Base-by-base conservation (phyloP, 495 filamentous ascomycete species). In the Talaromyces proteolyticus region DNA sequence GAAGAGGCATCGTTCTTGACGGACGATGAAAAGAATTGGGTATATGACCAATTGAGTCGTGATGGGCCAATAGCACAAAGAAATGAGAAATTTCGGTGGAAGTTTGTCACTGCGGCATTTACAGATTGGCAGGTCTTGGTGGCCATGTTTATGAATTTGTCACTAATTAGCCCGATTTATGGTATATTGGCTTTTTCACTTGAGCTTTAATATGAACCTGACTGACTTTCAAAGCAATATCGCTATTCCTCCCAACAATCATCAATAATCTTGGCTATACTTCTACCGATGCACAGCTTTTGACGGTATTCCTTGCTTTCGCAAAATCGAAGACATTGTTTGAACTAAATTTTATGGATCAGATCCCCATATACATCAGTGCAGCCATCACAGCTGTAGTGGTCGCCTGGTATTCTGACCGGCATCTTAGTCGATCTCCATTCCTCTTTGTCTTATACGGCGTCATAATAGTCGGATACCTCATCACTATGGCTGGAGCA, bases 181-280 rank as follows among this genome's bases (percentile, higher is more conserved):
- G 62, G 69, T 18, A n/a, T n/a, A n/a, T n/a, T n/a, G n/a, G n/a
- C n/a, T n/a, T n/a, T n/a, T 65, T 68, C 0, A 66, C 66, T 0
- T 80, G 77, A 56, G 80, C 81, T 8, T 8, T 34, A 12, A n/a
- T n/a, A n/a, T n/a, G n/a, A n/a, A n/a, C n/a, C n/a, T n/a, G n/a
- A n/a, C n/a, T n/a, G n/a, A n/a, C n/a, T n/a, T n/a, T n/a, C n/a
- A n/a, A n/a, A n/a, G n/a, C n/a, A n/a, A n/a, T n/a, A n/a, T n/a
- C n/a, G n/a, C n/a, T n/a, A n/a, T n/a, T n/a, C n/a, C n/a, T n/a
- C n/a, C 78, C 78, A 0, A 82, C 75, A 1, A 79, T 82, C 49
- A 63, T 82, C 38, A 58, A 68, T n/a, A 69, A 81, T 41, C 67
- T 83, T 14, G 80, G 80, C 5, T 84, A 69, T 69, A 71, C 72